Percentiles rank a stretch among this genome's conserved stretches.
phyloP scores from a whole-genome alignment of 306 rosid genomes.

The Cajanus cajan region DNA sequence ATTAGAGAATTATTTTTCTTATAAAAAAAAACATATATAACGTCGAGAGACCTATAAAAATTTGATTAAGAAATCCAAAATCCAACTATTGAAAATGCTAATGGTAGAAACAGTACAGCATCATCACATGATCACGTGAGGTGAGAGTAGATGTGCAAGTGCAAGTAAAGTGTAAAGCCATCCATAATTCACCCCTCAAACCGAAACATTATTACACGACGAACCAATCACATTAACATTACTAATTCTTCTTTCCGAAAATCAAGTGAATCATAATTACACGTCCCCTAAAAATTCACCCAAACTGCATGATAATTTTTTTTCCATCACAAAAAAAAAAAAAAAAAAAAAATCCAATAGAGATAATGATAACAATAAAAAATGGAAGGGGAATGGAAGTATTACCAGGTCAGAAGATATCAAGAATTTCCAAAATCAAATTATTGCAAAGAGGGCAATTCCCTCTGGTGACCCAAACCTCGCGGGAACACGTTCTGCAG shows the following conservation, averaged over 20 bases:
- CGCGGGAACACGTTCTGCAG: constrained; percentile 83
- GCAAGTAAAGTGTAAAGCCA: neutral
- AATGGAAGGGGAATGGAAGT: neutral
- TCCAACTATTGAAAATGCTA: no score
- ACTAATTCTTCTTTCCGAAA: neutral
- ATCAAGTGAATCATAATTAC: neutral
- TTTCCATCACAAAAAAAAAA: neutral
- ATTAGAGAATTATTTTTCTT: no score
- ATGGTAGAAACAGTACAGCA: no score
- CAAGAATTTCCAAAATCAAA: constrained; percentile 78
- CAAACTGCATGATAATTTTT: neutral
- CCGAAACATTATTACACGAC: neutral
- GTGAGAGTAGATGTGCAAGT: neutral
- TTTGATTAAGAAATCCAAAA: no score
- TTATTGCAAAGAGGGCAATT: constrained; percentile 87
- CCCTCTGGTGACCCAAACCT: constrained; percentile 73
- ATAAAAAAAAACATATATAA: no score
- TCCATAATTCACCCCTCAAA: neutral
- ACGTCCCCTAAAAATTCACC: neutral
- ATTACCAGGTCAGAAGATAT: constrained; percentile 53
- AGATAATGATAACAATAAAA: no score
- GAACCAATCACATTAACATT: neutral
- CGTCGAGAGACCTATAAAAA: no score
- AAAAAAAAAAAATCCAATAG: neutral
- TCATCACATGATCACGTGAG: neutral